Percentiles rank a stretch among this genome's conserved stretches.
Conservation (phyloP, 192 early-diverging fungal species). For the Umbelopsis sp. region DNA sequence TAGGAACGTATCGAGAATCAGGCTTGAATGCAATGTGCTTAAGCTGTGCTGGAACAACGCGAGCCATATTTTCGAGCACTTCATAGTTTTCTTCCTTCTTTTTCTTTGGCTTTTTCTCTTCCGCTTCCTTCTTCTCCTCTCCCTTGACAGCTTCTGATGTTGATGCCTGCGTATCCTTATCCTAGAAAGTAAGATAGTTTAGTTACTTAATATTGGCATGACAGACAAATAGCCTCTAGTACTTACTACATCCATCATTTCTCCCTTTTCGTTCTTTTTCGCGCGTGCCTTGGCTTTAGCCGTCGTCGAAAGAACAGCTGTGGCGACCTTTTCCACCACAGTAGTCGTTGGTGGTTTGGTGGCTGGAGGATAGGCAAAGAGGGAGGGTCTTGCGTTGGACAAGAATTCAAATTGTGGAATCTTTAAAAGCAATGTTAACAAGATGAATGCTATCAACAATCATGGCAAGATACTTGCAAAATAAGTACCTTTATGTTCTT, state of each 20-base stretch:
- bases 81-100: slow-evolving; percentile 80
- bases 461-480: background rate
- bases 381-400: slow-evolving; percentile 83
- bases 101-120: slow-evolving; percentile 64
- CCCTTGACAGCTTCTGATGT: slow-evolving; percentile 53
- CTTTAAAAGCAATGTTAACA: slow-evolving; percentile 32
- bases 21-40: slow-evolving; percentile 86
- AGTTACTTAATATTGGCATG: background rate
- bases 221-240: background rate
- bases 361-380: slow-evolving; percentile 92
- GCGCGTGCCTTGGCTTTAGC: slow-evolving; percentile 88
- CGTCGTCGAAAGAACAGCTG: slow-evolving; percentile 95
- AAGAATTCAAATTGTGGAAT: slow-evolving; percentile 85
- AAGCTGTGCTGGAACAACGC: slow-evolving; percentile 87
- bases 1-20: slow-evolving; percentile 85
- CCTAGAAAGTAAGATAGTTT: background rate
- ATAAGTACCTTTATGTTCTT: slow-evolving; percentile 68
- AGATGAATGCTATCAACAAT: background rate
- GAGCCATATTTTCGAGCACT: slow-evolving; percentile 82
- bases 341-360: slow-evolving; percentile 81
- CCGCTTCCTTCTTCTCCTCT: slow-evolving; percentile 59
- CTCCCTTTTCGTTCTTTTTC: slow-evolving; percentile 79
- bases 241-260: slow-evolving; percentile 51
- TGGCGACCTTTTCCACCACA: slow-evolving; percentile 89
- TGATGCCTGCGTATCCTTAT: slow-evolving; percentile 47